Base-by-base conservation (phyloP, 345 rosid genomes). In the Geranium brycei region DNA sequence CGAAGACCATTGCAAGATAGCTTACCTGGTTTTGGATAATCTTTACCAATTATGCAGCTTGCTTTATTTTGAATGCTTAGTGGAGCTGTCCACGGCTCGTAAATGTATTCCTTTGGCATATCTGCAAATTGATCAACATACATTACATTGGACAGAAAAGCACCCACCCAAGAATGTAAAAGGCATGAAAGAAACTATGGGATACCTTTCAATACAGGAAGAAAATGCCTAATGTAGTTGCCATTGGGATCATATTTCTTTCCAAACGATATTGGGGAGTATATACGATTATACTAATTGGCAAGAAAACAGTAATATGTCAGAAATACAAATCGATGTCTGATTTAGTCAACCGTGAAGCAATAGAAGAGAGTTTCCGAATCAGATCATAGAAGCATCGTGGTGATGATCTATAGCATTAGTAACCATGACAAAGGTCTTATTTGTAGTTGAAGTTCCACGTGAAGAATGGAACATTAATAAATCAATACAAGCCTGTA, bases 41-140 rank as follows among this genome's bases (percentile, higher is more conserved):
- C 91, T 78, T 64, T 79, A 73, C 96, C 96, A 3, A 92, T 81
- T 53, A 87, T 78, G 80, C 96, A 92, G 64, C 85, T 89, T 31
- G 91, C 96, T 79, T 77, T 83, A 32, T 77, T 77, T 79, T 92
- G 98, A 72, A 89, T 65, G 62, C 93, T 83, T 57, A 77, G 19
- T 14, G 98, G 96, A 31, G 98, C 98, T 65, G 88, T 82, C 96
- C 95, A 92, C 51, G 96, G 98, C 79, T 92, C 98, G 31, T 92
- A 92, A 13, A 92, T 92, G 62, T 79, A 92, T 79, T 87, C 91
- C 79, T 85, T 89, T 62, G 98, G 98, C 87, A 92, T 89, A 69
- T 92, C 98, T 92, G 78, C 61, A 69, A 66, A 68, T 62, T 64
- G 17, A 3, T 53, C 65, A 60, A 64, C 51, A 63, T 60, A 35